Conservation (phyloP, 306 rosid species). For the Rubus parviflorus region DNA sequence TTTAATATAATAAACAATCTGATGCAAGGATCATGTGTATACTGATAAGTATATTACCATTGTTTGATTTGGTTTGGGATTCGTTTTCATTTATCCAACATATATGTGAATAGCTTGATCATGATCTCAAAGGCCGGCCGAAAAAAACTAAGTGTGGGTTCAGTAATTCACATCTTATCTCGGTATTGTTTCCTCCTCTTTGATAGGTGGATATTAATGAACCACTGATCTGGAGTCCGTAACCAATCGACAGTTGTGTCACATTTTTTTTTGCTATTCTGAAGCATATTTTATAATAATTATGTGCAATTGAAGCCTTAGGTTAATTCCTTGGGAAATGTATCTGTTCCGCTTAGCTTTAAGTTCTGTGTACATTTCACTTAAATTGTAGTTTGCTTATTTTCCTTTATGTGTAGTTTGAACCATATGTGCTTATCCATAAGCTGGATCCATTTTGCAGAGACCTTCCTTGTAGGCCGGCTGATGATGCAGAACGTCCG, state of each 20-base stretch:
- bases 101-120: background rate
- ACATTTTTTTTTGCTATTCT: background rate
- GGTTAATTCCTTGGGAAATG: background rate
- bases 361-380: background rate
- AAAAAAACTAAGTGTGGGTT: background rate
- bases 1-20: too few relatives aligned
- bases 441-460: conserved; percentile 34
- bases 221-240: background rate
- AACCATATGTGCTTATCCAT: background rate
- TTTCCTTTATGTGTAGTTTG: background rate
- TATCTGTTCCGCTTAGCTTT: conserved; percentile 4
- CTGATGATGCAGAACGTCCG: conserved; percentile 28
- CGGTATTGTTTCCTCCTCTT: background rate
- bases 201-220: background rate
- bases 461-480: conserved; percentile 28
- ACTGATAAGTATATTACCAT: too few relatives aligned
- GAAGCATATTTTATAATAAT: background rate
- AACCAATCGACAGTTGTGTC: background rate
- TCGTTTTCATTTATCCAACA: background rate
- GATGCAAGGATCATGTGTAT: too few relatives aligned
- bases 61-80: background rate
- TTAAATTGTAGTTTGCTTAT: background rate
- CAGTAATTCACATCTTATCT: background rate
- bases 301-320: background rate
- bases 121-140: background rate